Evolutionary conservation across 306 rosid genomes (phyloP), one percentile per base, ranked within the genome.

Genomic region (Cotoneaster glaucophyllus): DNA sequence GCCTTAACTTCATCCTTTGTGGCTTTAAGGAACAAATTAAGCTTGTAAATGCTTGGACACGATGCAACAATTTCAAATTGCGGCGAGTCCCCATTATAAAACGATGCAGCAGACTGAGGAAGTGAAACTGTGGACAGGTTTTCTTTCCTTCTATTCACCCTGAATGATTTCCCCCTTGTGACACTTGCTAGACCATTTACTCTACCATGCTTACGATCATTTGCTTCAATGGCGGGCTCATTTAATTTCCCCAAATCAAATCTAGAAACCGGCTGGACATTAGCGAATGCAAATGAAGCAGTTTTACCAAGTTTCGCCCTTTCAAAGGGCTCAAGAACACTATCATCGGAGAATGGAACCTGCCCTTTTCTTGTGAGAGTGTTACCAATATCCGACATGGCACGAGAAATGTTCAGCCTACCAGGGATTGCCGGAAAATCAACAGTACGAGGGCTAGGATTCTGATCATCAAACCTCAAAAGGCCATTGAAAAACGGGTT

Each of bases 61-160:
- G 89, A 77, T 74, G 88, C 98, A 78, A 85, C 78, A 73, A 93
- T 89, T 81, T 91, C 93, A 69, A 87, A 65, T 59, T 78, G 73
- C 7, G 91, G 93, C 28, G 92, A 93, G 69, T 75, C 72, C 34
- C 98, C 93, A 75, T 74, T 80, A 69, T 83, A 89, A 67, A 84
- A 91, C 25, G 84, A 84, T 54, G 96, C 96, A 22, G 98, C 97
- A 71, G 93, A 93, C 50, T 74, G 81, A 71, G 97, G 90, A 78
- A 88, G 92, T 32, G 86, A 77, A 84, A 88, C 58, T 21, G 71
- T 82, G 45, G 90, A 66, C 41, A 79, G 77, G 75, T 84, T 82
- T 73, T 78, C 84, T 77, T 80, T 90, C 73, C 85, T 84, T 77
- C 75, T 80, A 24, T 78, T 85, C 52, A 88, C 73, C n/a, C 26